Conservation (phyloP, 352 stramenopile genomes). For the Phytophthora fragariae region DNA sequence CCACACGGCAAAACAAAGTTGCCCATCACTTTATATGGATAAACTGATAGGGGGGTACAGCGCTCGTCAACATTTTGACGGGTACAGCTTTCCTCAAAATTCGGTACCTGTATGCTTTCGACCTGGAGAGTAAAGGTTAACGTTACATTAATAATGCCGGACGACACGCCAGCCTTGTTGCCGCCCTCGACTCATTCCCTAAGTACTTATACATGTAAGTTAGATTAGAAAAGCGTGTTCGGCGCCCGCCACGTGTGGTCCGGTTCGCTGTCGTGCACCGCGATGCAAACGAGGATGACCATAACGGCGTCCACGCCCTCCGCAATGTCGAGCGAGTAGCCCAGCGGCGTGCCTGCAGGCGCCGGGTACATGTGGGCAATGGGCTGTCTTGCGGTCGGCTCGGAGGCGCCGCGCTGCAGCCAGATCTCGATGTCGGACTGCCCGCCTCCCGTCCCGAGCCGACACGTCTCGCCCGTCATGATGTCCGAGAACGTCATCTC, state of each 20-base stretch:
- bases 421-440: conserved; percentile 46
- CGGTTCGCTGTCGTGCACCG: conserved; percentile 37
- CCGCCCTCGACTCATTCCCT: background rate
- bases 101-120: too few species aligned
- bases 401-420: conserved; percentile 37
- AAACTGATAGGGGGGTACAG: too few species aligned
- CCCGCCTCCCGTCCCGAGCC: conserved; percentile 35
- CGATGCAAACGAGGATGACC: conserved; percentile 42
- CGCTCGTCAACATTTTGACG: too few species aligned
- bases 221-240: conserved; percentile 12
- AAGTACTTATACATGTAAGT: too few species aligned
- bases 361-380: conserved; percentile 46
- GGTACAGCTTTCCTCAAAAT: too few species aligned
- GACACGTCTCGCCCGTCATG: conserved; percentile 44
- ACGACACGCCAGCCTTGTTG: too few species aligned
- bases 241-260: conserved; percentile 19
- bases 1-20: too few species aligned
- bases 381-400: conserved; percentile 23
- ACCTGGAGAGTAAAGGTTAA: too few species aligned
- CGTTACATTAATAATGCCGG: too few species aligned
- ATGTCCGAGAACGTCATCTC: conserved; percentile 47
- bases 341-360: conserved; percentile 25
- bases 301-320: conserved; percentile 49
- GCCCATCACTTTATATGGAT: too few species aligned
- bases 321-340: conserved; percentile 44